Evolutionary conservation across 2,329 filamentous ascomycete genomes (phyloP), one percentile per base, ranked within the genome.

Genomic region (Coleophoma eucalyptorum): DNA sequence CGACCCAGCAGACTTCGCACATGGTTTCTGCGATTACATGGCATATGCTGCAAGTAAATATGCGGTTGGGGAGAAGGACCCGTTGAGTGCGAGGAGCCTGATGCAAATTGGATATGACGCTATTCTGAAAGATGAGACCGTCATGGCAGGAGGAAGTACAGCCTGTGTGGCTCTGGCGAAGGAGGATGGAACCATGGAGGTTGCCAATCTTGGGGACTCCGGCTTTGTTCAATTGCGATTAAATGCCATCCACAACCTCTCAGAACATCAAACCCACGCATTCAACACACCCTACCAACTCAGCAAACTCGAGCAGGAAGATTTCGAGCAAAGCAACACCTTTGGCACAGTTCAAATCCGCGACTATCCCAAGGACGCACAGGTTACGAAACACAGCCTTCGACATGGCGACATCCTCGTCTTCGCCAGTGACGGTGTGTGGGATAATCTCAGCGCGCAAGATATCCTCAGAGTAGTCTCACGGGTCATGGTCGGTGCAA

Each of bases 241-340:
- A 21, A 95, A 93, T 59, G 90, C 88, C 13, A 89, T 99, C 32
- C 87, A 94, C 67, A 81, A 87, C 50, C 86, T 84, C 64, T 96
- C 91, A 2, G 81, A 85, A 44, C 87, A 90, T 20, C 94, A 99
- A 70, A 97, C 91, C 1, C 94, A 99, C 68, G 91, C 87, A 41
- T 99, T 99, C 79, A 99, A 99, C 70, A 97, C 94, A 0, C 94
- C 94, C 0, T 99, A 89, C 65, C 94, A 99, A 69, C 80, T 99
- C 38, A 93, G 90, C 49, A 84, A 96, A 48, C 86, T 97, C 7
- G 93, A 94, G 1, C 81, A 87, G 3, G 83, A 81, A 60, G 86
- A 96, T 70, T 80, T 90, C 50, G 81, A 84, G 19, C 89, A 94
- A 62, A 87, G 91, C 61, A 83, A 85, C 12, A 82, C 90, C 26